Evolutionary conservation across 805 yeast species (phyloP).

Genomic region (Brettanomyces bruxellensis): DNA sequence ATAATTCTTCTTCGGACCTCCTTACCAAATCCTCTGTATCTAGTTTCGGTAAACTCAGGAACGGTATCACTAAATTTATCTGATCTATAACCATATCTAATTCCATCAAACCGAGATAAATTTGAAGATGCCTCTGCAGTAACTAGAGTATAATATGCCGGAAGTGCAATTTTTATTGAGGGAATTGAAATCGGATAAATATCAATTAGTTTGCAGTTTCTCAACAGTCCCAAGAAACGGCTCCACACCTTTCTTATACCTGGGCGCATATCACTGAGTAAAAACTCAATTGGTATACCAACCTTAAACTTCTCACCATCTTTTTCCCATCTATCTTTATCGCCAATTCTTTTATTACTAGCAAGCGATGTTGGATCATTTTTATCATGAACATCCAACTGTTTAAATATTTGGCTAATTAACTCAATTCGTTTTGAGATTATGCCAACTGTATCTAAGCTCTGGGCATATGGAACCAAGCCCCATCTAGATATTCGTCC

Average conservation of each 20-base stretch:
- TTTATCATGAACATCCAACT: conserved; percentile 52
- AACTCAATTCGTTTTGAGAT: conserved; percentile 41
- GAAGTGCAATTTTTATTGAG: conserved; percentile 52
- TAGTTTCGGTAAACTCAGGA: conserved; percentile 41
- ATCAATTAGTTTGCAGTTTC: conserved; percentile 38
- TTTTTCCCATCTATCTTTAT: conserved; percentile 1
- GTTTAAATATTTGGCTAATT: conserved; percentile 39
- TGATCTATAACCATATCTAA: conserved; percentile 65
- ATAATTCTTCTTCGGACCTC: conserved; percentile 81
- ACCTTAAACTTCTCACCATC: conserved; percentile 29
- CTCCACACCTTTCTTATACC: conserved; percentile 41
- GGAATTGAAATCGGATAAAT: conserved; percentile 66
- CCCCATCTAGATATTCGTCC: conserved; percentile 93
- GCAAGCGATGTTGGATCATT: conserved; percentile 73
- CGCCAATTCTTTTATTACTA: conserved; percentile 22
- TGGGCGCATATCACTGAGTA: conserved; percentile 43
- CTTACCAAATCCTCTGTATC: conserved; percentile 61
- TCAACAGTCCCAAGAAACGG: conserved; percentile 37
- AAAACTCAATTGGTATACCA: conserved; percentile 69
- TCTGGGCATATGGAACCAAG: conserved; percentile 85
- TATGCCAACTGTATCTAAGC: conserved; percentile 90
- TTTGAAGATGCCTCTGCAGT: conserved; percentile 95
- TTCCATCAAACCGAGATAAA: conserved; percentile 82
- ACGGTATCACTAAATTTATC: conserved; percentile 20
- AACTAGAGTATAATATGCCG: conserved; percentile 79